These are phyloP conservation scores for Xanthoconium separans DNA, from an alignment of 1,284 basidiomycete genomes.

Conservation along the genomic window DNA sequence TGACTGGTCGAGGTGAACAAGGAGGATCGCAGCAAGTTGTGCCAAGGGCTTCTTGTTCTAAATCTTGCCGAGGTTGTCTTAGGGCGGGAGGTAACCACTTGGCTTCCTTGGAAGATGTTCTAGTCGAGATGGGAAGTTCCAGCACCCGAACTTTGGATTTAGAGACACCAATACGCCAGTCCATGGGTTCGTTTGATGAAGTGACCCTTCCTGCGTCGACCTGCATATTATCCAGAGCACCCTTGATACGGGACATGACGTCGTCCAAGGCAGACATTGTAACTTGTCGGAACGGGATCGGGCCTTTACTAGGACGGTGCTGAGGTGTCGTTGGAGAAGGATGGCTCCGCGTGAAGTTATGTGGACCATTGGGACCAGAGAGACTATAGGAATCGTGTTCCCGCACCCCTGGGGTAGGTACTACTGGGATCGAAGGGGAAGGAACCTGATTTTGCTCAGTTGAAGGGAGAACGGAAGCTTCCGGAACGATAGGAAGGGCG, in stretches of 20 bases:
- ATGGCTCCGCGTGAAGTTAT: constrained; percentile 18
- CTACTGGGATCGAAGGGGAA: neutral
- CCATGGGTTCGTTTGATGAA: constrained; percentile 20
- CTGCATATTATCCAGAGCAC: constrained; percentile 76
- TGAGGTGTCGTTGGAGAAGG: constrained; percentile 14
- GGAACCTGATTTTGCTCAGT: constrained; percentile 10
- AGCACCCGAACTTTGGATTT: constrained; percentile 17
- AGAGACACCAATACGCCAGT: constrained; percentile 17
- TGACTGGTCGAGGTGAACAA: constrained; percentile 49
- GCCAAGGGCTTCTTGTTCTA: constrained; percentile 48
- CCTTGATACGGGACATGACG: constrained; percentile 86
- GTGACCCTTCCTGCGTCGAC: constrained; percentile 29
- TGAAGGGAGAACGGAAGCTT: constrained; percentile 11
- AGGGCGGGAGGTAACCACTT: constrained; percentile 62
- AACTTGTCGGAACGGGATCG: constrained; percentile 57
- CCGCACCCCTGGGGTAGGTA: constrained; percentile 11
- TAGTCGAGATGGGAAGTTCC: constrained; percentile 12
- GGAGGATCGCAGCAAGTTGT: constrained; percentile 53
- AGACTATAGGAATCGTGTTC: constrained; percentile 20
- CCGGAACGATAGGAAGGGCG: constrained; percentile 19
- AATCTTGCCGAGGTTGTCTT: constrained; percentile 37
- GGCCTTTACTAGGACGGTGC: constrained; percentile 32
- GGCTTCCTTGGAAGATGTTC: constrained; percentile 21
- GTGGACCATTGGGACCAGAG: constrained; percentile 20
- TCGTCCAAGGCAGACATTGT: constrained; percentile 79